These are phyloP conservation scores for Acanthamoeba quina DNA, from an alignment of 208 protist species.

Conservation along the genomic window DNA sequence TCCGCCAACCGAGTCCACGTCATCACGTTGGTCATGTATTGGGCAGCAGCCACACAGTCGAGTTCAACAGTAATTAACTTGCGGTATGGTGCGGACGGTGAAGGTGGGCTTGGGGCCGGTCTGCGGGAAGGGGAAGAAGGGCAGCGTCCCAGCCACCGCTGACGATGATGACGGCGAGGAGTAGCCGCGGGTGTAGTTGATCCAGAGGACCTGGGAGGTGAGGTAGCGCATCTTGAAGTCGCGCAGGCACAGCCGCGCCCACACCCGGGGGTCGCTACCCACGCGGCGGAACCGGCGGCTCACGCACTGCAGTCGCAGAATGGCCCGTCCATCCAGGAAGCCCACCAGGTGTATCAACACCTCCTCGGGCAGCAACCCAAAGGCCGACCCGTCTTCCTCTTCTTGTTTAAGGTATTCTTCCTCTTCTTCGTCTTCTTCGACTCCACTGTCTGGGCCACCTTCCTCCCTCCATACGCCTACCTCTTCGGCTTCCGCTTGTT, in stretches of 20 bases:
- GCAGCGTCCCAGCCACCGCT: not conserved
- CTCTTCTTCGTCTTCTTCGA: not conserved
- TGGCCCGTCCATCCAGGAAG: not conserved
- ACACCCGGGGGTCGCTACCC: not conserved
- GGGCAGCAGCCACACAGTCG: no score
- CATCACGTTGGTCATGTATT: not conserved
- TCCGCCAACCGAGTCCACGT: no score
- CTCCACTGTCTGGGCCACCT: not conserved
- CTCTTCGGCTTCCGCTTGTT: no score
- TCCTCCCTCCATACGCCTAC: no score
- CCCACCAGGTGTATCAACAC: not conserved
- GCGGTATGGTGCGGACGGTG: not conserved
- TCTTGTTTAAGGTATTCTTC: not conserved
- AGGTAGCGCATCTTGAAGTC: constrained; percentile 66
- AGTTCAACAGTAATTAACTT: no score
- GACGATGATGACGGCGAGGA: not conserved
- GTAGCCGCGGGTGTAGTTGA: constrained; percentile 28
- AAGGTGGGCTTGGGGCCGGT: not conserved
- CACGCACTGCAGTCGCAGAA: constrained; percentile 41
- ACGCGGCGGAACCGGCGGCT: constrained; percentile 1
- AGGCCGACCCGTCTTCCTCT: not conserved
- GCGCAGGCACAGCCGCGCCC: constrained; percentile 5
- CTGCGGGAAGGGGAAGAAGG: constrained; percentile 9
- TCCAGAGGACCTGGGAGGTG: constrained; percentile 45
- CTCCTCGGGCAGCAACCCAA: constrained; percentile 30